Conservation (phyloP, 2,329 filamentous ascomycete species). For the Botrytis fabae region DNA sequence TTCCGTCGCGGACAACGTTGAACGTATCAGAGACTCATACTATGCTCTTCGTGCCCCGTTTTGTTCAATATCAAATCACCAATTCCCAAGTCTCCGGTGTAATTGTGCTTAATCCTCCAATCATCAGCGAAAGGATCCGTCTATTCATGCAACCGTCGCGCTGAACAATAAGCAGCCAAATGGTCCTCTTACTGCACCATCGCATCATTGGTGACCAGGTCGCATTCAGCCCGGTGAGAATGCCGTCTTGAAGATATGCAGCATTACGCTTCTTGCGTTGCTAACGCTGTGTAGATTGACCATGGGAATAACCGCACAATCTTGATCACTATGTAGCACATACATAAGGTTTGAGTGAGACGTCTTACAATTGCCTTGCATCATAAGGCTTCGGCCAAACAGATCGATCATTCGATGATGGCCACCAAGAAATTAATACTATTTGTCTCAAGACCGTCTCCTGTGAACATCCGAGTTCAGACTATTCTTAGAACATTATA, state of each 20-base stretch:
- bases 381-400: slow-evolving; percentile 2
- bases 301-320: neutral
- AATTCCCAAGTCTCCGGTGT: neutral
- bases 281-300: neutral
- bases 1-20: neutral
- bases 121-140: neutral
- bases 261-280: neutral
- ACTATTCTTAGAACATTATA: slow-evolving; percentile 7
- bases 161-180: neutral
- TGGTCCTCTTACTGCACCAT: neutral
- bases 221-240: neutral
- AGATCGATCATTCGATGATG: neutral
- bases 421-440: neutral
- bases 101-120: neutral
- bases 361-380: slow-evolving; percentile 6
- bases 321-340: neutral
- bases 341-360: slow-evolving; percentile 8
- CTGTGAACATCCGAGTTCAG: neutral
- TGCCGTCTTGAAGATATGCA: neutral
- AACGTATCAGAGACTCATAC: slow-evolving; percentile 4
- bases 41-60: neutral
- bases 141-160: neutral
- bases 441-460: neutral
- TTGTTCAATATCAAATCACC: neutral
- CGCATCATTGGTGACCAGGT: neutral